These are phyloP conservation scores for Fraxinus nigra DNA, from an alignment of 305 asterid species.

Conservation along the genomic window DNA sequence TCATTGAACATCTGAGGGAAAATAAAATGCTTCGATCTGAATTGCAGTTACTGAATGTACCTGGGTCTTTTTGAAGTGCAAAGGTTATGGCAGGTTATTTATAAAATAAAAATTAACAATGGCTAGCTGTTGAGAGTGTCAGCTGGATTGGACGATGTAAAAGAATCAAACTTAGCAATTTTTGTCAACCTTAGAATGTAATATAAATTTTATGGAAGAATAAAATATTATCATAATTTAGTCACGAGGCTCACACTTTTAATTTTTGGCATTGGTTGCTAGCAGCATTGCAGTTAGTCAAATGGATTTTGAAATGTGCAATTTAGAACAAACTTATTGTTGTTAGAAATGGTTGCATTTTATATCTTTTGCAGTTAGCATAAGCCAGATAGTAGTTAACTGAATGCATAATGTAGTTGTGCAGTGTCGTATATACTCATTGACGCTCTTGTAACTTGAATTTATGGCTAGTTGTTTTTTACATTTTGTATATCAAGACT, in stretches of 20 bases:
- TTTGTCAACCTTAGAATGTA: background rate
- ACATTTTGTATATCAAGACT: background rate
- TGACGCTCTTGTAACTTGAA: background rate
- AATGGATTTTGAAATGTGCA: background rate
- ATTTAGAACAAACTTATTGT: background rate
- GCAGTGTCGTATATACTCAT: background rate
- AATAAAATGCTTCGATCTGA: constrained; percentile 1
- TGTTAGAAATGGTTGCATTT: background rate
- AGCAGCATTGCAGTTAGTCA: constrained; percentile 1
- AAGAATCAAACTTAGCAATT: background rate
- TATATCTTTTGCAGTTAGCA: background rate
- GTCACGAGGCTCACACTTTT: background rate
- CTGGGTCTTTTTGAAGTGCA: background rate
- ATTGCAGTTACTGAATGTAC: background rate
- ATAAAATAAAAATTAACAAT: constrained; percentile 10
- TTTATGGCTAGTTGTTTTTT: background rate
- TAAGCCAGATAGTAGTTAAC: background rate
- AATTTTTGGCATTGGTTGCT: background rate
- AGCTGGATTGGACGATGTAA: constrained; percentile 21
- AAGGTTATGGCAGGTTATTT: constrained; percentile 4
- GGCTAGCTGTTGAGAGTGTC: constrained; percentile 18
- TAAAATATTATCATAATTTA: background rate
- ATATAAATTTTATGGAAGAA: background rate
- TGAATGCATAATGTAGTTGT: constrained; percentile 18
- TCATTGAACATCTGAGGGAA: constrained; percentile 17